Conservation (phyloP, 306 rosid genomes). For the Dalbergia cochinchinensis region DNA sequence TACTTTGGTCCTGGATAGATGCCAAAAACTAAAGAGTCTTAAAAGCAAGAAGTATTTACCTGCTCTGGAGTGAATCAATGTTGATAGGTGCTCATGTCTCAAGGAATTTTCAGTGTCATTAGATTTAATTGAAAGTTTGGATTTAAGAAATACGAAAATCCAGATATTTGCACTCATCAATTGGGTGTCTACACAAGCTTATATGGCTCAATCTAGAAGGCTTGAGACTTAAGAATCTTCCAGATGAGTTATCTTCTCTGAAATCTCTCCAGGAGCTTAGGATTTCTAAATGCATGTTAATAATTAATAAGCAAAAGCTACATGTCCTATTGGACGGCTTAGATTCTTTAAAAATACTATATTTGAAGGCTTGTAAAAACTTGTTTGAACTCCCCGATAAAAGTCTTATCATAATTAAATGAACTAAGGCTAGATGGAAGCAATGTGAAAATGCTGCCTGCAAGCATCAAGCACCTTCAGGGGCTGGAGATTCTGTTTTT, state of each 20-base stretch:
- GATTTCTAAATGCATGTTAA: not conserved
- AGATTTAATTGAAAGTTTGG: not conserved
- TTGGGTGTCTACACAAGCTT: not conserved
- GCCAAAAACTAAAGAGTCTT: slow-evolving; percentile 6
- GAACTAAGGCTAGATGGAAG: not conserved
- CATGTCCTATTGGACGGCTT: not conserved
- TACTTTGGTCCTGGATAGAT: not conserved
- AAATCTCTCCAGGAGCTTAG: not conserved
- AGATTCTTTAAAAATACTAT: rapidly evolving
- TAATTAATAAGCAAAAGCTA: not conserved
- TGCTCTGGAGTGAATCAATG: not conserved
- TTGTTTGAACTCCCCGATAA: slow-evolving; percentile 5
- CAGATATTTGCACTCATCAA: slow-evolving; percentile 32
- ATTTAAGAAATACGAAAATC: not conserved
- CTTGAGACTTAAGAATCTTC: not conserved
- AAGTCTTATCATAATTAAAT: not conserved
- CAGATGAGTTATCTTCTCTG: slow-evolving; percentile 15
- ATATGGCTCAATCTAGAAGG: not conserved
- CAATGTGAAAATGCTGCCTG: slow-evolving; percentile 9
- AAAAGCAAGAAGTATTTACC: not conserved
- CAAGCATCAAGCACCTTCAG: slow-evolving; percentile 21
- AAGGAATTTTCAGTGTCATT: slow-evolving; percentile 20
- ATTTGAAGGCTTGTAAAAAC: not conserved
- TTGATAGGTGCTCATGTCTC: not conserved
- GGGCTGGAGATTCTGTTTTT: not conserved